These are phyloP conservation scores for Penicillium macrosclerotiorum DNA, from an alignment of 495 filamentous ascomycete genomes.

Conservation along the genomic window DNA sequence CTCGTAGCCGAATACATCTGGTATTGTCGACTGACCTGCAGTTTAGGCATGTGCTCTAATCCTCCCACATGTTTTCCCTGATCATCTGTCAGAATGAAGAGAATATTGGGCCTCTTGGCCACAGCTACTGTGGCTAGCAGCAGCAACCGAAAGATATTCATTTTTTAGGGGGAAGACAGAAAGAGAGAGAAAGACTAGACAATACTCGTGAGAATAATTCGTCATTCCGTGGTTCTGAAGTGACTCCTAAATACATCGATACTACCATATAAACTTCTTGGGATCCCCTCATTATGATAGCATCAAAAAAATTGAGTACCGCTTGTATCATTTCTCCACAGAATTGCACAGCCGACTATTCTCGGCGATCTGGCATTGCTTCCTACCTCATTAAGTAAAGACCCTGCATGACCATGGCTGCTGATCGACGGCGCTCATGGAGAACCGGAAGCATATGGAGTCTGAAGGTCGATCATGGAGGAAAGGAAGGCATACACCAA, in stretches of 20 bases:
- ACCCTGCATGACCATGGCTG: background rate
- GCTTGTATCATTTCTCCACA: conserved; percentile 24
- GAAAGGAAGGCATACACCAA: background rate
- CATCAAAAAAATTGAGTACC: background rate
- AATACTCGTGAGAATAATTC: no score
- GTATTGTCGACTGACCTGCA: conserved; percentile 41
- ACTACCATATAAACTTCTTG: background rate
- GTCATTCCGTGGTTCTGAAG: no score
- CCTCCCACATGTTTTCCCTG: conserved; percentile 58
- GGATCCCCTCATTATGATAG: background rate
- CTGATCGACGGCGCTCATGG: conserved; percentile 4
- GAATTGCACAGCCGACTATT: conserved; percentile 16
- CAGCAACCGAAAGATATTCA: background rate
- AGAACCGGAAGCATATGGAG: conserved; percentile 1
- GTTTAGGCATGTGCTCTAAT: conserved; percentile 53
- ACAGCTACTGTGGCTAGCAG: conserved; percentile 1
- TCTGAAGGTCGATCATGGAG: conserved; percentile 3
- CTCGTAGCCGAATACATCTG: no score
- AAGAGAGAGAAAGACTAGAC: no score
- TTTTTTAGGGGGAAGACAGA: background rate
- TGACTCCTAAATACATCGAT: no score
- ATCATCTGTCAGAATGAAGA: conserved; percentile 64
- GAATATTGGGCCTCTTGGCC: conserved; percentile 48
- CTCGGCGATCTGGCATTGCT: conserved; percentile 2
- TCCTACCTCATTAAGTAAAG: conserved; percentile 11